Conservation (phyloP, 2,329 filamentous ascomycete species). For the Neoarthrinium moseri region DNA sequence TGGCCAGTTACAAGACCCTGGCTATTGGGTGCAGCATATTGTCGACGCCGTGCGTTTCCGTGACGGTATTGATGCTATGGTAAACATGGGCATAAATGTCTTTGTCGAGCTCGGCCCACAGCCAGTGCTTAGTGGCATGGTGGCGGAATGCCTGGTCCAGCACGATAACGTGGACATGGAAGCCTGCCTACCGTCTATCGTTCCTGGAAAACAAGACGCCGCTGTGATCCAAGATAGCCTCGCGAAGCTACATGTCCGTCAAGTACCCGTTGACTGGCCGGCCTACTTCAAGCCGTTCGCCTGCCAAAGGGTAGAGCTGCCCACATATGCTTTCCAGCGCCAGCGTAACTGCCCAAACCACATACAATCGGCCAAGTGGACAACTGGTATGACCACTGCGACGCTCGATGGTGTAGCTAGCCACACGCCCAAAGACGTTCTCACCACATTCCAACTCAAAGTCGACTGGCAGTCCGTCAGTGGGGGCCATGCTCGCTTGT, state of each 20-base stretch:
- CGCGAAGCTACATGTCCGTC: constrained; percentile 21
- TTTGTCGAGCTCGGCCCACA: constrained; percentile 30
- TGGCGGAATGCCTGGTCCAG: constrained; percentile 21
- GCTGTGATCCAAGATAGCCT: constrained; percentile 20
- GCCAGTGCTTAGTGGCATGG: constrained; percentile 26
- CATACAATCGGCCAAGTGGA: not conserved
- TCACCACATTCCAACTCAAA: constrained; percentile 14
- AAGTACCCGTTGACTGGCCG: constrained; percentile 26
- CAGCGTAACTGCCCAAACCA: constrained; percentile 9
- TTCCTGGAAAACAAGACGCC: constrained; percentile 12
- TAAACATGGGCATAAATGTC: constrained; percentile 19
- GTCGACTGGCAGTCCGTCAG: constrained; percentile 17
- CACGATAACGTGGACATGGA: constrained; percentile 7
- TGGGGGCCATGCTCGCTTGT: not conserved
- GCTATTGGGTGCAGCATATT: constrained; percentile 27
- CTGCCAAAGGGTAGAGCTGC: constrained; percentile 24
- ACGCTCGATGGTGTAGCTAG: not conserved
- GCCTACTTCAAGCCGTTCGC: constrained; percentile 26
- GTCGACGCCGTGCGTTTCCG: constrained; percentile 26
- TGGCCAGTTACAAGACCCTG: constrained; percentile 20
- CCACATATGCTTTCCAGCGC: constrained; percentile 30
- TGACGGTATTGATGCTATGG: constrained; percentile 25
- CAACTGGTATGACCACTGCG: constrained; percentile 2
- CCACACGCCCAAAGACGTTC: not conserved
- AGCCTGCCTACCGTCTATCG: constrained; percentile 26